These are phyloP conservation scores for Danielozyma ontarioensis DNA, from an alignment of 805 yeast species.

Conservation along the genomic window DNA sequence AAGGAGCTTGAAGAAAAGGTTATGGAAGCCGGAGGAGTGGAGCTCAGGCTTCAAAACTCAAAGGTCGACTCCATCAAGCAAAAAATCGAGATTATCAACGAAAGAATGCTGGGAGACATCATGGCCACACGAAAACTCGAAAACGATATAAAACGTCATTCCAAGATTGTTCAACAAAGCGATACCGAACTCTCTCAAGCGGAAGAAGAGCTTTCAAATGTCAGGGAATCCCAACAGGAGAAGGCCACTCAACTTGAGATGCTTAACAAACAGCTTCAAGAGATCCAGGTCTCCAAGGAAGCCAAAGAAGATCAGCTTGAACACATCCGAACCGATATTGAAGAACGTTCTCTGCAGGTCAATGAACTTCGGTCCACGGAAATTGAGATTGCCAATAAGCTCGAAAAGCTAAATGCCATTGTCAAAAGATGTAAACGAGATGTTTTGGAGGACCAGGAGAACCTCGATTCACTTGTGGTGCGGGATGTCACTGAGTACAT, in stretches of 20 bases:
- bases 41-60: slow-evolving; percentile 70
- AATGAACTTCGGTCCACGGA: slow-evolving; percentile 60
- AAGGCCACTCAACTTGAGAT: slow-evolving; percentile 27
- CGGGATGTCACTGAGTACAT: slow-evolving; percentile 52
- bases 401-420: slow-evolving; percentile 50
- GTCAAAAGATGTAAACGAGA: slow-evolving; percentile 35
- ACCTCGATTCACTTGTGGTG: slow-evolving; percentile 39
- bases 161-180: slow-evolving; percentile 42
- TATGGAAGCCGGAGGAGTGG: slow-evolving; percentile 88
- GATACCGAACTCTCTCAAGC: slow-evolving; percentile 39
- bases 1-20: slow-evolving; percentile 65
- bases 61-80: slow-evolving; percentile 74
- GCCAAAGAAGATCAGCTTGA: slow-evolving; percentile 39
- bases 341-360: slow-evolving; percentile 40
- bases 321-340: slow-evolving; percentile 16
- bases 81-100: slow-evolving; percentile 54
- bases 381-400: slow-evolving; percentile 58
- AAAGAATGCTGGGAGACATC: slow-evolving; percentile 53
- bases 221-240: slow-evolving; percentile 14
- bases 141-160: slow-evolving; percentile 55
- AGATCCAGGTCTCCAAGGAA: slow-evolving; percentile 33
- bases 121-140: slow-evolving; percentile 55
- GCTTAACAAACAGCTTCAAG: slow-evolving; percentile 23
- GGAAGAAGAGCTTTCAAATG: slow-evolving; percentile 17
- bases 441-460: slow-evolving; percentile 31